Evolutionary conservation across 2,329 filamentous ascomycete genomes (phyloP).

Genomic region (Macrophomina pseudophaseolina): DNA sequence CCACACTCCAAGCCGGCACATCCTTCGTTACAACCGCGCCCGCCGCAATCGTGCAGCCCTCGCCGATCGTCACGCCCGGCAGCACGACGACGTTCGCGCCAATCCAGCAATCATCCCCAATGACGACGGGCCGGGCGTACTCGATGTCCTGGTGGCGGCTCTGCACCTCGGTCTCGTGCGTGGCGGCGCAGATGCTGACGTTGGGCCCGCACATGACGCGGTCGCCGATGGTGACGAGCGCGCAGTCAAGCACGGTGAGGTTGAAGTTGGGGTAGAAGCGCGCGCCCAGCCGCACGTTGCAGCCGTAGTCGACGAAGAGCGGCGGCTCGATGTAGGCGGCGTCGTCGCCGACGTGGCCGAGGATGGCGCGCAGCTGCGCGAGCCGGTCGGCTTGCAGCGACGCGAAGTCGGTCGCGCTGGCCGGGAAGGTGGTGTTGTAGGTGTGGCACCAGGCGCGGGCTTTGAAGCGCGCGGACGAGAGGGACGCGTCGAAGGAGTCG

Average conservation of each 20-base stretch:
- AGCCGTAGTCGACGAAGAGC: constrained; percentile 68
- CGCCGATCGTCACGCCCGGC: constrained; percentile 78
- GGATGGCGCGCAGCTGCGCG: constrained; percentile 35
- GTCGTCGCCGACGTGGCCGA: constrained; percentile 42
- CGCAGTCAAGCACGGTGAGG: constrained; percentile 58
- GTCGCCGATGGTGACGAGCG: constrained; percentile 58
- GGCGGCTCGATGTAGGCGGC: constrained; percentile 64
- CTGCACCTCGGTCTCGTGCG: constrained; percentile 58
- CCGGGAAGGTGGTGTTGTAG: constrained; percentile 59
- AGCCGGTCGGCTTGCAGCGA: constrained; percentile 36
- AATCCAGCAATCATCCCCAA: constrained; percentile 54
- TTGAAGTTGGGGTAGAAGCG: constrained; percentile 69
- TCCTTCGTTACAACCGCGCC: constrained; percentile 83
- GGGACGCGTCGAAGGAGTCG: constrained; percentile 54
- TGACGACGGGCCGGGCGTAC: constrained; percentile 54
- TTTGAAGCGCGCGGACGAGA: constrained; percentile 58
- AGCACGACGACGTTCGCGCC: constrained; percentile 63
- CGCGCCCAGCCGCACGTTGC: constrained; percentile 66
- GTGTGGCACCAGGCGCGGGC: constrained; percentile 62
- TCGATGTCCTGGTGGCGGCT: constrained; percentile 55
- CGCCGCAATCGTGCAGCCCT: constrained; percentile 75
- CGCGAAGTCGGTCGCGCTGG: constrained; percentile 34
- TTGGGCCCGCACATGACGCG: constrained; percentile 59
- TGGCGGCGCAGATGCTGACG: constrained; percentile 59
- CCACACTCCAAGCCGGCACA: constrained; percentile 66